A percentile compares a stretch with the other conserved stretches of the same genome.
Conservation (phyloP, 176 grass and related monocot species). For the Luzula sylvatica region DNA sequence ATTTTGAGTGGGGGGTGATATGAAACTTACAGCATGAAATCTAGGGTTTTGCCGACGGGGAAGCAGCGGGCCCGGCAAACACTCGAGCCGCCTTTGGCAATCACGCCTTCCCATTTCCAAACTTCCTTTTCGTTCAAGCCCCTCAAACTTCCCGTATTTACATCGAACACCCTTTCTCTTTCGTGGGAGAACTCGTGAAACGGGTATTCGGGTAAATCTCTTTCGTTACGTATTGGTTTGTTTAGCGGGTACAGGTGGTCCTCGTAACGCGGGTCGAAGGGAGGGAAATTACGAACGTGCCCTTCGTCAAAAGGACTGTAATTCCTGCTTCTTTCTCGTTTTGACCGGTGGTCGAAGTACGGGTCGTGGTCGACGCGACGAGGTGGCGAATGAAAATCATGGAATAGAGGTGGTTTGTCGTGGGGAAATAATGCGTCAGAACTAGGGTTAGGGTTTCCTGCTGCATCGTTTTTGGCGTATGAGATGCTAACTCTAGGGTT, state of each 20-base stretch:
- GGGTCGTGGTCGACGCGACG: not conserved
- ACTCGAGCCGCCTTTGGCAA: conserved; percentile 75
- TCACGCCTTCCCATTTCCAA: conserved; percentile 92
- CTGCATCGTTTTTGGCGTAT: conserved; percentile 62
- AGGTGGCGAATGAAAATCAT: not conserved
- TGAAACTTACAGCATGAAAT: conserved; percentile 99
- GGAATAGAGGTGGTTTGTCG: too few relatives aligned
- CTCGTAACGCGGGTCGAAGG: not conserved
- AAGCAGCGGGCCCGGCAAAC: conserved; percentile 91
- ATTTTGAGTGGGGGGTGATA: too few relatives aligned
- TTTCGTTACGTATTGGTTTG: conserved; percentile 28
- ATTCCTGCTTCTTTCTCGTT: not conserved
- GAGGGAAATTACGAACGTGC: not conserved
- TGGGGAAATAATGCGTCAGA: conserved; percentile 1
- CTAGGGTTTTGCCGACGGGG: conserved; percentile 81
- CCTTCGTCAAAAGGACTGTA: conserved; percentile 9
- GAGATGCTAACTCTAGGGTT: conserved; percentile 83
- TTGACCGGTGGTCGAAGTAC: not conserved
- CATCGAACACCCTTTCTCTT: conserved; percentile 29
- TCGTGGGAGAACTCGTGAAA: conserved; percentile 56
- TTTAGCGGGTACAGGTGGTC: conserved; percentile 3
- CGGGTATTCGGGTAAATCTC: conserved; percentile 80
- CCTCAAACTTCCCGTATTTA: conserved; percentile 26
- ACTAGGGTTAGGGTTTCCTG: conserved; percentile 15
- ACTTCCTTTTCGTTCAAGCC: conserved; percentile 53